A percentile compares a stretch with the other conserved stretches of the same genome.
phyloP scores from a whole-genome alignment of 306 rosid genomes.

The Leucaena leucocephala region DNA sequence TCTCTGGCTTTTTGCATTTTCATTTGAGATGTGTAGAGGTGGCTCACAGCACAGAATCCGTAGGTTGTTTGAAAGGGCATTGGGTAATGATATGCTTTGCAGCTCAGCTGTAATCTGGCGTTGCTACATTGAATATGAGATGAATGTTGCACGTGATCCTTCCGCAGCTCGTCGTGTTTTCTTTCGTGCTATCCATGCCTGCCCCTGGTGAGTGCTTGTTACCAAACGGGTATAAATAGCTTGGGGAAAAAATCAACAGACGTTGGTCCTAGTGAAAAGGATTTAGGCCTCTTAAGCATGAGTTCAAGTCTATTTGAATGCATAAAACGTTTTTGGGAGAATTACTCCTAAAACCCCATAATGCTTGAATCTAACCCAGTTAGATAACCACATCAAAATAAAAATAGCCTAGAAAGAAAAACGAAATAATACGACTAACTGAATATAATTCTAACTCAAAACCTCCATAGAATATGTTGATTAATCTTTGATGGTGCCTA shows the following conservation, averaged over 20 bases:
- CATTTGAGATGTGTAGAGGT: conserved; percentile 77
- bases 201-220: conserved; percentile 77
- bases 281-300: no score
- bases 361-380: no score
- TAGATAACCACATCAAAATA: no score
- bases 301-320: no score
- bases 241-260: not conserved
- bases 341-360: no score
- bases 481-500: not conserved
- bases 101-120: conserved; percentile 90
- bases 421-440: not conserved
- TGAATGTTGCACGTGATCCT: conserved; percentile 57
- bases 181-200: conserved; percentile 96
- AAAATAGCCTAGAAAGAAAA: no score
- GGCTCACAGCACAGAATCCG: conserved; percentile 81
- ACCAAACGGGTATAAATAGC: not conserved
- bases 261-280: no score
- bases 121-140: conserved; percentile 75
- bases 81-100: conserved; percentile 58
- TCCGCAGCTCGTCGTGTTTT: conserved; percentile 78
- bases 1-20: conserved; percentile 77
- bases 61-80: conserved; percentile 83
- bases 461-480: not conserved
- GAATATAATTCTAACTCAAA: conserved; percentile 8
- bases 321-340: no score